Evolutionary conservation across 352 stramenopile genomes (phyloP), one percentile per base, ranked within the genome.

Genomic region (Globisporangium rhizosaccharum): DNA sequence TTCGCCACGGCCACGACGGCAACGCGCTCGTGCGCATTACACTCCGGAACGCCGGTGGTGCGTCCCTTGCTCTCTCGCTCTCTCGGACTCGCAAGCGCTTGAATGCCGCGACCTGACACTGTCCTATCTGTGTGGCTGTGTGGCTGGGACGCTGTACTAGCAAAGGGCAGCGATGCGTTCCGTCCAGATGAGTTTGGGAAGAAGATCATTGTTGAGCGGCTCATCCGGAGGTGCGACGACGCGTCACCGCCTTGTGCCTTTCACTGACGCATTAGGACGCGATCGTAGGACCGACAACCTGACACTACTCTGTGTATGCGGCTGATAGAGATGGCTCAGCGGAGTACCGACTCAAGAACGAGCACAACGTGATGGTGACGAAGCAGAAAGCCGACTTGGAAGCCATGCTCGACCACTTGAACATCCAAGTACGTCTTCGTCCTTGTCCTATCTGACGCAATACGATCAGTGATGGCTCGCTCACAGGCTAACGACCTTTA

Each of bases 401-500:
- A 56, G 83, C 82, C 12, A 94, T 99, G 79, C 63, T 99, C 18
- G 95, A 99, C 63, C 82, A 97, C 37, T 61, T 99, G 17, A 96
- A 96, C 59, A 95, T 96, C 45, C 85, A 89, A 64, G 76, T 81
- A 54, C 15, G 44, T 54, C 5, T 30, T 28, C 37, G 12, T 42
- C 33, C 12, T 36, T 52, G 25, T 36, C 14, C 25, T n/a, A 17
- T 17, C 23, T 37, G 46, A 26, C 5, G 12, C 17, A 9, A 3
- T 45, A 30, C n/a, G 23, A 37, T 36, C 10, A 15, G 28, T 54
- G 4, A 20, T 23, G 26, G 2, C 41, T 14, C 28, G 6, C 23
- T 17, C 18, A 23, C 36, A 26, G 17, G 0, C 46, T 51, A 5
- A 33, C 46, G 23, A 51, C 28, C 23, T 23, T 23, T 23, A 0